phyloP scores from a whole-genome alignment of 179 eudicot genomes.

The Patellifolia procumbens region DNA sequence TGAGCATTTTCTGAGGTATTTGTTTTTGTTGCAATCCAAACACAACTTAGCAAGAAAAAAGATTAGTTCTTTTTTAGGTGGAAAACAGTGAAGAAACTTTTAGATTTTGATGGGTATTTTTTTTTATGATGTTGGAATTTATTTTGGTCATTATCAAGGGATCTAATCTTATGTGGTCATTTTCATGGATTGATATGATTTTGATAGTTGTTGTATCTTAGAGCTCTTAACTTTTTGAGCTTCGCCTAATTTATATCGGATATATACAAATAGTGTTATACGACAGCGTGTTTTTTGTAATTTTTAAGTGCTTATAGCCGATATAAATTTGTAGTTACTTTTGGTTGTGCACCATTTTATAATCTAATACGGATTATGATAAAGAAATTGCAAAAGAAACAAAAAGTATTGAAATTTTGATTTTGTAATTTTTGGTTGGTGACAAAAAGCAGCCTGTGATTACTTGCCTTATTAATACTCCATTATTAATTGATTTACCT shows the following conservation, averaged over 20 bases:
- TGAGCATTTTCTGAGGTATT: constrained; percentile 38
- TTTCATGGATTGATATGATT: constrained; percentile 22
- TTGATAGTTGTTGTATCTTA: too few relatives aligned
- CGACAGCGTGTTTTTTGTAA: too few relatives aligned
- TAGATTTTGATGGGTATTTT: not conserved
- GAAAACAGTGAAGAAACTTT: not conserved
- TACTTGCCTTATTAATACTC: not conserved
- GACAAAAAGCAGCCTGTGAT: not conserved
- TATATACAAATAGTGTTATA: too few relatives aligned
- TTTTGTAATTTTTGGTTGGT: not conserved
- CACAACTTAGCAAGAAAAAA: not conserved
- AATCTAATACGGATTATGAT: too few relatives aligned
- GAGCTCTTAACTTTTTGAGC: constrained; percentile 20
- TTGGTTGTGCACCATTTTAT: too few relatives aligned
- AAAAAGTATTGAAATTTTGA: too few relatives aligned
- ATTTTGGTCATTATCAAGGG: constrained; percentile 16
- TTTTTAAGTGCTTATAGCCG: too few relatives aligned
- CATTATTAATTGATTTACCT: not conserved
- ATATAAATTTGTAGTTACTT: too few relatives aligned
- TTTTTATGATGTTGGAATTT: not conserved
- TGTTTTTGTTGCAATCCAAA: constrained; percentile 20
- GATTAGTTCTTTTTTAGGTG: not conserved
- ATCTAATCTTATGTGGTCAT: constrained; percentile 29
- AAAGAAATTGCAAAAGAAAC: too few relatives aligned
- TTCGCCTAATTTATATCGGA: too few relatives aligned